phyloP scores from a whole-genome alignment of 2,329 filamentous ascomycete genomes.

The Hypomyces perniciosus region DNA sequence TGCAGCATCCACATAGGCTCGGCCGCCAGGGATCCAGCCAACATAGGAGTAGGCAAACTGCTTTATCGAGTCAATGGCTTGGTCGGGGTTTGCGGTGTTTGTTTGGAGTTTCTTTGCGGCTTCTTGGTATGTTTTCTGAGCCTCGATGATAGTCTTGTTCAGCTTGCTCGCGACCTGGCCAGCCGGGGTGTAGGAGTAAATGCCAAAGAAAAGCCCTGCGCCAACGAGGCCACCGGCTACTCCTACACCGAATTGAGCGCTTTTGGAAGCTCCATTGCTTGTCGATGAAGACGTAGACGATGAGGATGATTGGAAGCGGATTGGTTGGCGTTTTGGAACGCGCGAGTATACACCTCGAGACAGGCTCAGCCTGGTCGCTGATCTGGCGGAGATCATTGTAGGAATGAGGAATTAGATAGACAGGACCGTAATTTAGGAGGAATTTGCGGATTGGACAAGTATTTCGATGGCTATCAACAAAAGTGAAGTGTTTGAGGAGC shows the following conservation, averaged over 20 bases:
- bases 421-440: no score
- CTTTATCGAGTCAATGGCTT: slow-evolving; percentile 61
- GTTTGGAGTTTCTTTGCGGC: slow-evolving; percentile 56
- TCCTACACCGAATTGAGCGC: slow-evolving; percentile 32
- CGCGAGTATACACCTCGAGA: slow-evolving; percentile 1
- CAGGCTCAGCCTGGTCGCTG: slow-evolving; percentile 3
- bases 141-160: slow-evolving; percentile 46
- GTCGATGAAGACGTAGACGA: slow-evolving; percentile 4
- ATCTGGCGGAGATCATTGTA: slow-evolving; percentile 8
- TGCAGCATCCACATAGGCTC: slow-evolving; percentile 59
- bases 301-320: slow-evolving; percentile 5
- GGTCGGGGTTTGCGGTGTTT: slow-evolving; percentile 58
- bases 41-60: slow-evolving; percentile 63
- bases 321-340: slow-evolving; percentile 3
- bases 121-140: slow-evolving; percentile 54
- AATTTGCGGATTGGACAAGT: no score
- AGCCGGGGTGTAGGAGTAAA: slow-evolving; percentile 39
- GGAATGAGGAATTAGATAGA: no score
- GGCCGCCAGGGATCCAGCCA: slow-evolving; percentile 64
- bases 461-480: no score
- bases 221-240: slow-evolving; percentile 39
- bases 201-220: slow-evolving; percentile 36
- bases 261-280: neutral
- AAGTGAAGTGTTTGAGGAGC: no score
- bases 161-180: slow-evolving; percentile 36